Conservation (phyloP, 75 land plant species). For the Sequoia sempervirens region DNA sequence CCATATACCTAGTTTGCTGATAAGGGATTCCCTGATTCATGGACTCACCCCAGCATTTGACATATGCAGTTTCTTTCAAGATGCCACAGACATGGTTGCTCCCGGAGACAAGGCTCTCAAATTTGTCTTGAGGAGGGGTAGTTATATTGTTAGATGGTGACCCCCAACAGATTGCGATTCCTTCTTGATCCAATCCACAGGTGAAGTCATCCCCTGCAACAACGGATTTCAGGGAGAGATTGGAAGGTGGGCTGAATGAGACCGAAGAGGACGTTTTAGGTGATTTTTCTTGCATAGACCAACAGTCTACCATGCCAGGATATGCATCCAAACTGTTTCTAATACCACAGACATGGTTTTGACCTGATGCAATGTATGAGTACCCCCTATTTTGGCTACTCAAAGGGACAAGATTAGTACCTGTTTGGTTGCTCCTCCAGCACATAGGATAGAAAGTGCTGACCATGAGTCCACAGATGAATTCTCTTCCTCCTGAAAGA, state of each 20-base stretch:
- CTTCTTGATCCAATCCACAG: conserved; percentile 37
- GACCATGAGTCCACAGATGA: conserved; percentile 55
- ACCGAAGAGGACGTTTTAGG: background rate
- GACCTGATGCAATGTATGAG: conserved; percentile 48
- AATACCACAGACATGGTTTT: conserved; percentile 51
- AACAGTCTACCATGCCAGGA: conserved; percentile 49
- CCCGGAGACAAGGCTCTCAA: conserved; percentile 34
- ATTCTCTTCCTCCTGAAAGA: conserved; percentile 61
- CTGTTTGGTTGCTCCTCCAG: conserved; percentile 35
- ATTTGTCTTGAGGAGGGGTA: conserved; percentile 11
- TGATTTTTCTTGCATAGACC: conserved; percentile 24
- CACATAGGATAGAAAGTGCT: conserved; percentile 45
- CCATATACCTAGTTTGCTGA: conserved; percentile 24
- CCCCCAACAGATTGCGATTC: conserved; percentile 55
- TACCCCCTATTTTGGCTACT: conserved; percentile 21
- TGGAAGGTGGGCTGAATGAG: conserved; percentile 12
- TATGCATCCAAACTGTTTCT: conserved; percentile 28
- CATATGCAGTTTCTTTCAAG: conserved; percentile 14
- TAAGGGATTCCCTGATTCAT: conserved; percentile 19
- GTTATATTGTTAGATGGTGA: conserved; percentile 25
- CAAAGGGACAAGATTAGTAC: conserved; percentile 42
- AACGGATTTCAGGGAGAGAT: conserved; percentile 18
- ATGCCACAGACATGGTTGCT: conserved; percentile 50
- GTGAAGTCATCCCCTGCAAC: conserved; percentile 54
- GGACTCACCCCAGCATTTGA: conserved; percentile 50